These are phyloP conservation scores for Euphorbia schlechtendalii DNA, from an alignment of 441 rosid species.

Conservation along the genomic window DNA sequence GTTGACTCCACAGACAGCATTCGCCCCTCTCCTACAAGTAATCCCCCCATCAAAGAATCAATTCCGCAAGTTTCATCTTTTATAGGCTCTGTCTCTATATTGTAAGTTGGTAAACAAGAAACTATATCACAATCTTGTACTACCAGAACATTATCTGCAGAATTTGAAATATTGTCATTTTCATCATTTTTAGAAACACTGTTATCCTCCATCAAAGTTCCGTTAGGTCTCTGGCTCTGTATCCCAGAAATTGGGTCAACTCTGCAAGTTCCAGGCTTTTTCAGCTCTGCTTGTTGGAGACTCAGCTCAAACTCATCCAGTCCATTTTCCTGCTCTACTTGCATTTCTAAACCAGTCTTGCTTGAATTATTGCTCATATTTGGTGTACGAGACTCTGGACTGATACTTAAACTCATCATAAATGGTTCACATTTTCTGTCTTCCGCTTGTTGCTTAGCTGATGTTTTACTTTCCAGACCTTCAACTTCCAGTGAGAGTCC, in stretches of 20 bases:
- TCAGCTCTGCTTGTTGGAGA: constrained; percentile 21
- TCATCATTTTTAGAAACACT: constrained; percentile 21
- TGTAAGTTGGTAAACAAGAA: constrained; percentile 12
- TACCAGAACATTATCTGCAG: constrained; percentile 12
- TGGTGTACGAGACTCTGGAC: background rate
- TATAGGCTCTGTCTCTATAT: constrained; percentile 8
- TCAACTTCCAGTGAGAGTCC: constrained; percentile 1
- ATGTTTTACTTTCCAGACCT: background rate
- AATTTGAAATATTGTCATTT: constrained; percentile 6
- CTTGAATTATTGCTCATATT: constrained; percentile 10
- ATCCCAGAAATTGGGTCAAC: constrained; percentile 9
- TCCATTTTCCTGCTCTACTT: constrained; percentile 16
- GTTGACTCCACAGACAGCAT: constrained; percentile 17
- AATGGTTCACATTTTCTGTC: too few species aligned
- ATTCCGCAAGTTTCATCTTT: constrained; percentile 14
- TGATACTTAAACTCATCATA: too few species aligned
- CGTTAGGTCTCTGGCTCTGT: constrained; percentile 14
- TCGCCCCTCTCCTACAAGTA: constrained; percentile 10
- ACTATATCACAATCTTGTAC: constrained; percentile 12
- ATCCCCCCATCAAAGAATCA: constrained; percentile 16
- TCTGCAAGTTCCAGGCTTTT: constrained; percentile 17
- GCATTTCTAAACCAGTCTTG: constrained; percentile 16
- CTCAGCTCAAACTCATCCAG: constrained; percentile 17
- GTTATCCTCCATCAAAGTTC: constrained; percentile 12
- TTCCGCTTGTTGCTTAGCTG: too few species aligned